Percentiles rank a stretch among this genome's conserved stretches.
Conservation (phyloP, 371 early-diverging fungal genomes). For the Zopfochytrium polystomum region DNA sequence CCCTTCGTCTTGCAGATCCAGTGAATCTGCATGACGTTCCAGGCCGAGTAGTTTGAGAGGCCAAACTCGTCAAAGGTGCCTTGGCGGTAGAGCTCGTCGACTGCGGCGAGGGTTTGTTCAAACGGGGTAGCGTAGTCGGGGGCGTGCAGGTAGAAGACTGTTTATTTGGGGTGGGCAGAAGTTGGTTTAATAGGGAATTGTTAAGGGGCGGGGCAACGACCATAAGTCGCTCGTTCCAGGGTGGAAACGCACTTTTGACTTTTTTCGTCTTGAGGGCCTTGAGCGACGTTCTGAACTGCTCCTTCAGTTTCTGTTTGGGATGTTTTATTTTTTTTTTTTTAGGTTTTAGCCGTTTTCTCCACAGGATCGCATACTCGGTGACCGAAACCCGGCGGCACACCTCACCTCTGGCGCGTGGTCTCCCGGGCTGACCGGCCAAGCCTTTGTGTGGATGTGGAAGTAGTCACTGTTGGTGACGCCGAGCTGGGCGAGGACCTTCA, state of each 20-base stretch:
- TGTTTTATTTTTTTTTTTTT: not conserved
- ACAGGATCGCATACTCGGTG: not conserved
- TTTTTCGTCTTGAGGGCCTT: conserved; percentile 26
- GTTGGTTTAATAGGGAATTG: too few relatives aligned
- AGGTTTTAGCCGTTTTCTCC: not conserved
- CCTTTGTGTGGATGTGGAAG: conserved; percentile 55
- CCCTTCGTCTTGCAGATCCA: conserved; percentile 38
- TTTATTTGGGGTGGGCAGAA: too few relatives aligned
- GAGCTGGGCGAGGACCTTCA: conserved; percentile 47
- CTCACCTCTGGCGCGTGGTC: conserved; percentile 48
- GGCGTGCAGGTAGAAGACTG: conserved; percentile 44
- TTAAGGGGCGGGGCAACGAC: too few relatives aligned
- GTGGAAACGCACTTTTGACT: too few relatives aligned
- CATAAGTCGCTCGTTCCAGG: too few relatives aligned
- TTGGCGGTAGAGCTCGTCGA: conserved; percentile 32
- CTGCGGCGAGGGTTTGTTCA: conserved; percentile 31
- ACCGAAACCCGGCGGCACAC: not conserved
- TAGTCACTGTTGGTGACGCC: conserved; percentile 21
- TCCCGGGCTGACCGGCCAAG: conserved; percentile 54
- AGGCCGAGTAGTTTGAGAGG: conserved; percentile 34
- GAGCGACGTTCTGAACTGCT: conserved; percentile 37
- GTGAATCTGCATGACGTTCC: conserved; percentile 45
- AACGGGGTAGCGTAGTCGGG: conserved; percentile 42
- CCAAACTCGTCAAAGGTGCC: conserved; percentile 39
- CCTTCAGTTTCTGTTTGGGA: not conserved